These are phyloP conservation scores for Phaeomoniella chlamydospora DNA, from an alignment of 2,329 filamentous ascomycete species.

Conservation along the genomic window DNA sequence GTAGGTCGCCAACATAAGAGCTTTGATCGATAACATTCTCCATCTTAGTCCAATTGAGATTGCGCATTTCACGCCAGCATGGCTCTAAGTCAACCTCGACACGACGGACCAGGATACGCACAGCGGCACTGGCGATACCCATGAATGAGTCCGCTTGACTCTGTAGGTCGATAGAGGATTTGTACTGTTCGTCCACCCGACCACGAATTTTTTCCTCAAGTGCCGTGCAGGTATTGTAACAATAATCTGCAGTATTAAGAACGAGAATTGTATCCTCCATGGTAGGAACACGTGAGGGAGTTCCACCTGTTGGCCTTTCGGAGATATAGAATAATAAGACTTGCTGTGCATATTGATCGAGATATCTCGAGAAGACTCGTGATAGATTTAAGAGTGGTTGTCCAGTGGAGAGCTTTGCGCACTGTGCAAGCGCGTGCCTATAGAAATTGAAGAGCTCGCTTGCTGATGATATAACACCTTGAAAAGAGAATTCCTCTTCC, in stretches of 20 bases:
- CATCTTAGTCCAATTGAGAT: conserved; percentile 87
- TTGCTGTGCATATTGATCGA: conserved; percentile 91
- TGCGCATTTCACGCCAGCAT: conserved; percentile 92
- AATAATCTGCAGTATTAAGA: conserved; percentile 94
- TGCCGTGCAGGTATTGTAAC: conserved; percentile 83
- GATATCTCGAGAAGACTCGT: conserved; percentile 74
- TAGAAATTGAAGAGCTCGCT: conserved; percentile 98
- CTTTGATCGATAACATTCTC: conserved; percentile 90
- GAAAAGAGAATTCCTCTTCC: conserved; percentile 84
- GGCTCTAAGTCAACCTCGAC: conserved; percentile 73
- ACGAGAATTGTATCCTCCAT: conserved; percentile 72
- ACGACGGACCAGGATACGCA: conserved; percentile 68
- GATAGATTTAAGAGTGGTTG: conserved; percentile 72
- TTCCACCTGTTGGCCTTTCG: conserved; percentile 40
- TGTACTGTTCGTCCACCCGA: conserved; percentile 68
- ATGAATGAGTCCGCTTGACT: conserved; percentile 92
- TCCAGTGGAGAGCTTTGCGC: conserved; percentile 89
- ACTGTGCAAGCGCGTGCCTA: conserved; percentile 81
- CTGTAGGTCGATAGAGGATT: conserved; percentile 67
- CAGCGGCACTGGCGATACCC: conserved; percentile 78
- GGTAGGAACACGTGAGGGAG: conserved; percentile 33
- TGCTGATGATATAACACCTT: conserved; percentile 81
- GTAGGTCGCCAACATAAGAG: conserved; percentile 72
- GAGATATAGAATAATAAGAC: conserved; percentile 63
- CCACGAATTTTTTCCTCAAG: conserved; percentile 90